Base-by-base conservation (phyloP, 352 stramenopile genomes). In the Thraustotheca clavata region DNA sequence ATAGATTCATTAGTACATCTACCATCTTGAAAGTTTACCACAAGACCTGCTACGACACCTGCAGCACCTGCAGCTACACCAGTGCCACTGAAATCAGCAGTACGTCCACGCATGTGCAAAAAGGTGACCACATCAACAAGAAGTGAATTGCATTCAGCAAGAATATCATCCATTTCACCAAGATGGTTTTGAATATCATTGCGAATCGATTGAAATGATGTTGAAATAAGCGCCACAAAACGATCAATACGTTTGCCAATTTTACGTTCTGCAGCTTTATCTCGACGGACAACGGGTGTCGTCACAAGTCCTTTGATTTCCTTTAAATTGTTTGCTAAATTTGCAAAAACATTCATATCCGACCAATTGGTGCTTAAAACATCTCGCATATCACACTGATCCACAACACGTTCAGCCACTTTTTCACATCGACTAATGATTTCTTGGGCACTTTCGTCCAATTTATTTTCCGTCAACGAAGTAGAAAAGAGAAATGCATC, bases 71-170 rank as follows among this genome's bases (percentile, higher is more conserved):
- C 85, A 6, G 85, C 85, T 24, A 94, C 83, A 12, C 85, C 85
- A 9, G 85, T 92, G 52, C 85, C 85, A 39, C 85, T 94, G 59
- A 94, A 94, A 57, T 94, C 85, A 4, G 80, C 79, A 5, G 85
- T 92, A 7, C 78, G 71, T 22, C 74, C 78, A 60, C 83, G 81
- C 72, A 91, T 76, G 65, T 94, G 85, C 59, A 94, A 67, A 66
- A 94, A 60, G 49, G 85, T 94, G 47, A 94, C 88, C n/a, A 80
- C 76, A 66, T 92, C 78, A 26, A 92, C 83, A 76, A 94, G 89
- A 11, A 94, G 73, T 72, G 89, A 87, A 12, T 77, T 91, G 63
- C 83, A 88, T 68, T 92, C 81, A 0, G 75, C 80, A 24, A 80
- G 87, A 3, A 94, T 71, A 50, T 92, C 77, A 68, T 94, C 83